Evolutionary conservation across 1,139 yeast genomes (phyloP).

Genomic region (Blastobotrys indianensis): DNA sequence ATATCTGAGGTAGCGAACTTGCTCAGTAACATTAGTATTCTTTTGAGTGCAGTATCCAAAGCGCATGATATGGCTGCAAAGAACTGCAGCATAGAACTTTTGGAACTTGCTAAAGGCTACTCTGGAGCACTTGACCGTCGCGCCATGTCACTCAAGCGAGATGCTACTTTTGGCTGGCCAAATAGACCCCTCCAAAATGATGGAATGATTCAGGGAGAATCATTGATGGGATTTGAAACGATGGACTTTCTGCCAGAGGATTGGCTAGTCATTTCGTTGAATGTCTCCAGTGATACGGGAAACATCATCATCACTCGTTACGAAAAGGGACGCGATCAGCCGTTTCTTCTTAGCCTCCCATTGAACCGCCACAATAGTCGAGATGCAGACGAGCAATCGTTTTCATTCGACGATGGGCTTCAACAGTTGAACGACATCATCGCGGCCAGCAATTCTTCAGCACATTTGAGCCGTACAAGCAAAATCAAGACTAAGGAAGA

Average conservation of each 20-base stretch:
- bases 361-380: constrained; percentile 47
- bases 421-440: constrained; percentile 48
- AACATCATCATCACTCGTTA: constrained; percentile 51
- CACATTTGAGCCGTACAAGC: constrained; percentile 34
- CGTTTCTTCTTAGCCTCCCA: constrained; percentile 56
- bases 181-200: constrained; percentile 8
- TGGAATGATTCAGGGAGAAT: constrained; percentile 11
- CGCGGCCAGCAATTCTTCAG: constrained; percentile 53
- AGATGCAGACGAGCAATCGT: constrained; percentile 39
- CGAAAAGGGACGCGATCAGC: constrained; percentile 31
- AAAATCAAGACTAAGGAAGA: constrained; percentile 52
- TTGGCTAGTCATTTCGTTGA: constrained; percentile 62
- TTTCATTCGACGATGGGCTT: constrained; percentile 46
- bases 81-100: constrained; percentile 5
- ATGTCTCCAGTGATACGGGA: constrained; percentile 53
- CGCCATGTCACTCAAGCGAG: constrained; percentile 6
- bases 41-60: constrained; percentile 28
- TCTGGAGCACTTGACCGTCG: constrained; percentile 12
- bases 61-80: constrained; percentile 11
- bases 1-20: constrained; percentile 19
- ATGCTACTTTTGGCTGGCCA: constrained; percentile 11
- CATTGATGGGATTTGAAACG: too few relatives aligned
- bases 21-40: constrained; percentile 23
- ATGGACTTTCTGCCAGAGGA: constrained; percentile 36
- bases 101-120: constrained; percentile 16